Percentiles rank a stretch among this genome's conserved stretches.
Conservation (phyloP, 129 eudicot species). For the Tanacetum coccineum region DNA sequence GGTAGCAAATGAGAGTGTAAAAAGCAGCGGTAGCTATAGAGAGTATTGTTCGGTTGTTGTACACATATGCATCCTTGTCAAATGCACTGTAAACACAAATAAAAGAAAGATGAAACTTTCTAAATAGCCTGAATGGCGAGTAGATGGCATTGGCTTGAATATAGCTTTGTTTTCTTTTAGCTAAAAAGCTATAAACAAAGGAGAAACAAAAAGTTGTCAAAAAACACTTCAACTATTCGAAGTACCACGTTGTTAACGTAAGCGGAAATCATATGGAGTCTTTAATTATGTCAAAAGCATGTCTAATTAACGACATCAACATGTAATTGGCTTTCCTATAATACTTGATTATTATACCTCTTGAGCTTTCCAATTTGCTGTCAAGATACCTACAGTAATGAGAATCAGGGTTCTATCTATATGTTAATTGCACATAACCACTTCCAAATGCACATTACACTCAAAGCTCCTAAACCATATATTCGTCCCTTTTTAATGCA, state of each 20-base stretch:
- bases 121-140: not conserved
- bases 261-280: not conserved
- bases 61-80: constrained; percentile 38
- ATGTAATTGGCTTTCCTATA: constrained; percentile 40
- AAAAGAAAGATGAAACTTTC: not conserved
- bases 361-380: too few species aligned
- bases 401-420: too few species aligned
- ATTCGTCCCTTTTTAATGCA: too few species aligned
- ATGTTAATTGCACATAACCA: too few species aligned
- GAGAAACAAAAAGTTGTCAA: not conserved
- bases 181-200: not conserved
- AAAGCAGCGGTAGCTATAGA: too few species aligned
- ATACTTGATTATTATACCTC: too few species aligned
- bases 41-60: too few species aligned
- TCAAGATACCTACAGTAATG: too few species aligned
- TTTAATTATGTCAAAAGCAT: not conserved
- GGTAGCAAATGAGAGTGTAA: too few species aligned
- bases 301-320: constrained; percentile 2
- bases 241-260: not conserved
- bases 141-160: not conserved
- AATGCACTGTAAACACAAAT: not conserved
- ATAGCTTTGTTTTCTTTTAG: not conserved
- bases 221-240: not conserved
- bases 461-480: too few species aligned
- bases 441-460: too few species aligned